Percentiles rank a stretch among this genome's conserved stretches.
Conservation (phyloP, 495 filamentous ascomycete species). For the Collariella sp. region DNA sequence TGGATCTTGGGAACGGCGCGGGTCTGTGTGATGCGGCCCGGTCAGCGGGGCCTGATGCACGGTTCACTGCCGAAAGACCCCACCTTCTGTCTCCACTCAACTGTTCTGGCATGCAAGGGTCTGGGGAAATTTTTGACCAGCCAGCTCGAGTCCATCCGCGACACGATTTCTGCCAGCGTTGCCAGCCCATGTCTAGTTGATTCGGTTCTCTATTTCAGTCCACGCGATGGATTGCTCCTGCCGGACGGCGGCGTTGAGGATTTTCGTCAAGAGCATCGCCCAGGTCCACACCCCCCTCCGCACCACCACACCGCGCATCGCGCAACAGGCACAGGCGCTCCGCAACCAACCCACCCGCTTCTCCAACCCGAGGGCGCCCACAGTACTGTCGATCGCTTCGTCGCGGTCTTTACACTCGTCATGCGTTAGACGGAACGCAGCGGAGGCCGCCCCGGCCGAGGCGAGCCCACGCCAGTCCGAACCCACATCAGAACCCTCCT, state of each 20-base stretch:
- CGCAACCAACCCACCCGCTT: not conserved
- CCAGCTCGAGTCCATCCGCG: not conserved
- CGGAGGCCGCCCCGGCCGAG: not conserved
- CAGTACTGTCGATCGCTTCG: not conserved
- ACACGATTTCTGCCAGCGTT: not conserved
- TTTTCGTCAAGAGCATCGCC: slow-evolving; percentile 43
- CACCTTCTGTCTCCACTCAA: not conserved
- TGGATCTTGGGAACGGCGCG: not conserved
- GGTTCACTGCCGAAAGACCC: not conserved
- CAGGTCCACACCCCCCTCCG: slow-evolving; percentile 31
- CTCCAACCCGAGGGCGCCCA: not conserved
- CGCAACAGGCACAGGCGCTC: not conserved
- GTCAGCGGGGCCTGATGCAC: not conserved
- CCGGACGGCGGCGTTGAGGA: slow-evolving; percentile 34
- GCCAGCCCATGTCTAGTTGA: not conserved
- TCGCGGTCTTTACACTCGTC: slow-evolving; percentile 16
- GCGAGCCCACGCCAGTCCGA: not conserved
- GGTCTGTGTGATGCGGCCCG: not conserved
- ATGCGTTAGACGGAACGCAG: not conserved
- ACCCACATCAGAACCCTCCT: not conserved
- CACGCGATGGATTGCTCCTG: slow-evolving; percentile 41
- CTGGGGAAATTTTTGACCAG: not conserved
- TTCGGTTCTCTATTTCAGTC: not conserved
- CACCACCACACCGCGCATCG: slow-evolving; percentile 4
- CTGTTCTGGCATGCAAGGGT: not conserved